These are phyloP conservation scores for Tetragonia tetragonoides DNA, from an alignment of 148 eudicot genomes.

Conservation along the genomic window DNA sequence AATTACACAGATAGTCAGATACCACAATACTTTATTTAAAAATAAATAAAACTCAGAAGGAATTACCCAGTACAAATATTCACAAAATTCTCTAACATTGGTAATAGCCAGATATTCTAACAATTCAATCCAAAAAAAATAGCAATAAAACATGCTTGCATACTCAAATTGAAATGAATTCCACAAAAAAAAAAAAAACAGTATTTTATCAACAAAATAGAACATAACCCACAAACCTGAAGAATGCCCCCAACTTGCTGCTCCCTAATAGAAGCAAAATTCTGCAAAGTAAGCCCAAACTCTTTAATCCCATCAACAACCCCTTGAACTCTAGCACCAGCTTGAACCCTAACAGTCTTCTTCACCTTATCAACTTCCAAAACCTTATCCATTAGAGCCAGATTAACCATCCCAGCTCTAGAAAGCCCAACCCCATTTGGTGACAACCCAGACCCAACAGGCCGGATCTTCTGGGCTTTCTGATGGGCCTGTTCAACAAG, in stretches of 20 bases:
- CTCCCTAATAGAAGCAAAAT: constrained; percentile 88
- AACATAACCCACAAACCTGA: constrained; percentile 47
- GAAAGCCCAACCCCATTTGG: constrained; percentile 95
- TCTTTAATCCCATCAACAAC: constrained; percentile 87
- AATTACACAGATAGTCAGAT: too few species aligned
- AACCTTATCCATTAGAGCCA: constrained; percentile 81
- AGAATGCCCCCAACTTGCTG: constrained; percentile 96
- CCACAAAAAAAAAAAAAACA: background rate
- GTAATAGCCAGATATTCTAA: too few species aligned
- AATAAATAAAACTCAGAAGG: too few species aligned
- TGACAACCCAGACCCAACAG: constrained; percentile 79
- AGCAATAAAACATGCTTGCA: too few species aligned
- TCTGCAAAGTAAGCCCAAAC: constrained; percentile 83
- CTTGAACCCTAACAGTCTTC: constrained; percentile 74
- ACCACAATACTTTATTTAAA: too few species aligned
- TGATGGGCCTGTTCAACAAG: constrained; percentile 45
- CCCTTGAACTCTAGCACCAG: constrained; percentile 86
- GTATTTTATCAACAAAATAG: background rate
- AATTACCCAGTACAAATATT: too few species aligned
- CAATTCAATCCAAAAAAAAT: too few species aligned
- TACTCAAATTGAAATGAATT: background rate
- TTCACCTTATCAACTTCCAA: constrained; percentile 76
- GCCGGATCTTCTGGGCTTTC: constrained; percentile 64
- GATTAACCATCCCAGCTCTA: constrained; percentile 82
- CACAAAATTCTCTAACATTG: background rate